Base-by-base conservation (phyloP, 2,329 filamentous ascomycete species). In the Calonectria pteridis region DNA sequence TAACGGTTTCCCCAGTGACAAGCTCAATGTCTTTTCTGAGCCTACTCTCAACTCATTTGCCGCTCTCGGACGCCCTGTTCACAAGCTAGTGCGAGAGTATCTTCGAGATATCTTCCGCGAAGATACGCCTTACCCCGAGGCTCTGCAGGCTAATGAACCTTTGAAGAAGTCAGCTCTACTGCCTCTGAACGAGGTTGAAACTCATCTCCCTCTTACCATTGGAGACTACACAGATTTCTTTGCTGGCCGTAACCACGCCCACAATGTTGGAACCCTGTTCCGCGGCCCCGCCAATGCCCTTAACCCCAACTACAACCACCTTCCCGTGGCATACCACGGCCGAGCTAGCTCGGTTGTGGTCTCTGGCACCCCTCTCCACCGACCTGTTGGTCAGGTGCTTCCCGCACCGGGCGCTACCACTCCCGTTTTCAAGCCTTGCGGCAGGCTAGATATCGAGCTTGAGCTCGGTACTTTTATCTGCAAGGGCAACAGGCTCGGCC, bases 151-250 rank as follows among this genome's bases (percentile, higher is more conserved):
- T 59, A 85, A 87, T 28, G 78, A 80, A 3, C 14, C 62, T 2
- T 77, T 86, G 26, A 78, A 76, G 46, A 71, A 80, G 23, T 55
- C 78, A 20, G 84, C 81, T 0, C 69, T 85, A 28, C 18, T 86
- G 35, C 77, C 81, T 4, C 66, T 83, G 1, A 58, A 79, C 31
- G 87, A 89, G 16, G 89, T 93, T 26, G 88, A 87, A 73, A 93
- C 89, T 78, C 94, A 96, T 79, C 80, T 96, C 3, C 94, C 94
- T 2, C 91, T 97, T 87, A 87, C 89, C 63, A 94, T 96, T 78
- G 93, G 94, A 55, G 94, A 96, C 82, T 96, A 96, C 82, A 94
- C 94, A 5, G 94, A 97, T 82, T 97, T 96, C 87, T 96, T 94
- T 80, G 94, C 93, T 35, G 94, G 94, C 35, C 85, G 92, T 74